Conservation (phyloP, 768 basidiomycete species). For the Leccinum fibrillosum region DNA sequence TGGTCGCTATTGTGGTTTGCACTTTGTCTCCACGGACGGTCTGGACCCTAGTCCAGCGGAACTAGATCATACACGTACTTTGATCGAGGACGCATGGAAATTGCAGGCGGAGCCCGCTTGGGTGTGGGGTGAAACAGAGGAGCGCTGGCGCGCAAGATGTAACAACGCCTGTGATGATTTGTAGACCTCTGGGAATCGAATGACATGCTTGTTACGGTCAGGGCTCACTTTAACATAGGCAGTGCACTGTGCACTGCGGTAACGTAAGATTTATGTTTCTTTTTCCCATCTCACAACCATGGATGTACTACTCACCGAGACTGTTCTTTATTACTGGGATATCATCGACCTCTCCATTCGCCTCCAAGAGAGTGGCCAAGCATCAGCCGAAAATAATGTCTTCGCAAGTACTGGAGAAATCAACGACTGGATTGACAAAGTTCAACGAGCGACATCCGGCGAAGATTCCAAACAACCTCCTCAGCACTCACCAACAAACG, state of each 20-base stretch:
- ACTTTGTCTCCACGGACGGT: neutral
- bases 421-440: neutral
- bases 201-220: too few relatives aligned
- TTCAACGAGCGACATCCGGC: neutral
- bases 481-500: neutral
- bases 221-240: too few relatives aligned
- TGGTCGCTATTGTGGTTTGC: slow-evolving; percentile 26
- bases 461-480: neutral
- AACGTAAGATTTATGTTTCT: neutral
- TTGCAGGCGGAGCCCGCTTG: slow-evolving; percentile 11
- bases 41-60: slow-evolving; percentile 4
- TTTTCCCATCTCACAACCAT: neutral
- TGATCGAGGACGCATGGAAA: slow-evolving; percentile 18
- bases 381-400: neutral
- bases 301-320: neutral
- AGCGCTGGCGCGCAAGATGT: slow-evolving; percentile 3
- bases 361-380: neutral
- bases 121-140: slow-evolving; percentile 13
- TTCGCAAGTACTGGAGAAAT: neutral
- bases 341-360: neutral
- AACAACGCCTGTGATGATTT: too few relatives aligned
- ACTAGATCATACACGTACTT: slow-evolving; percentile 5
- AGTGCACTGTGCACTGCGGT: too few relatives aligned
- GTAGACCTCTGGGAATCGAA: too few relatives aligned
- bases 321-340: neutral